These are phyloP conservation scores for Luzula sylvatica DNA, from an alignment of 176 grass and related monocot genomes.

Conservation along the genomic window DNA sequence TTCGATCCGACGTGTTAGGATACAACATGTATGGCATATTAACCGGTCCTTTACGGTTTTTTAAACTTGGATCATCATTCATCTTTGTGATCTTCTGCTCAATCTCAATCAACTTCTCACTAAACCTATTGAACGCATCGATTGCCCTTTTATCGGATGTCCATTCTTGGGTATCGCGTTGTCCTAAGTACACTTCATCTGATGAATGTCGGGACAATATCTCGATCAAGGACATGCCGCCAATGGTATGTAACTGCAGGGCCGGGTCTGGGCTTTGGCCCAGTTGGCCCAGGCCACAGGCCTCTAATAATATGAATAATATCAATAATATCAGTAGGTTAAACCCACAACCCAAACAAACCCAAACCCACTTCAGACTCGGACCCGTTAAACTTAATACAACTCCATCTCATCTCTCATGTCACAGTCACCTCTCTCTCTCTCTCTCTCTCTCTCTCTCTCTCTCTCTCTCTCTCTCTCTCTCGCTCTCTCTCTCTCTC, in stretches of 20 bases:
- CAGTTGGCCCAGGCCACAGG: too few relatives aligned
- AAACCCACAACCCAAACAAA: too few relatives aligned
- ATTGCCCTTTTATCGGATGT: conserved; percentile 36
- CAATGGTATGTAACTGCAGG: conserved; percentile 78
- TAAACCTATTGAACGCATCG: conserved; percentile 40
- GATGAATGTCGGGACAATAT: conserved; percentile 60
- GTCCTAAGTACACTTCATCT: conserved; percentile 68
- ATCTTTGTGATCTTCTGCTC: conserved; percentile 30
- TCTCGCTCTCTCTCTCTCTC: too few relatives aligned
- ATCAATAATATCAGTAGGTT: too few relatives aligned
- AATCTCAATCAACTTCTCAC: conserved; percentile 30
- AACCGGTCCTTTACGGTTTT: conserved; percentile 46
- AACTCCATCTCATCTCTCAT: too few relatives aligned
- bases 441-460: too few relatives aligned
- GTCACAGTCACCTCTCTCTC: too few relatives aligned
- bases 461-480: too few relatives aligned
- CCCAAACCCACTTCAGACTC: too few relatives aligned
- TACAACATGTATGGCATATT: conserved; percentile 60
- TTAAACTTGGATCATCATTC: conserved; percentile 27
- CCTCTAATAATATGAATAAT: too few relatives aligned
- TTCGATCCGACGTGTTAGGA: conserved; percentile 55
- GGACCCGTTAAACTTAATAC: too few relatives aligned
- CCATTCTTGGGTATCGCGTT: conserved; percentile 60
- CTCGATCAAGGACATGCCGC: conserved; percentile 63
- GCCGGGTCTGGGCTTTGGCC: too few relatives aligned